phyloP scores from a whole-genome alignment of 768 basidiomycete genomes.

The Cystobasidium ongulense region DNA sequence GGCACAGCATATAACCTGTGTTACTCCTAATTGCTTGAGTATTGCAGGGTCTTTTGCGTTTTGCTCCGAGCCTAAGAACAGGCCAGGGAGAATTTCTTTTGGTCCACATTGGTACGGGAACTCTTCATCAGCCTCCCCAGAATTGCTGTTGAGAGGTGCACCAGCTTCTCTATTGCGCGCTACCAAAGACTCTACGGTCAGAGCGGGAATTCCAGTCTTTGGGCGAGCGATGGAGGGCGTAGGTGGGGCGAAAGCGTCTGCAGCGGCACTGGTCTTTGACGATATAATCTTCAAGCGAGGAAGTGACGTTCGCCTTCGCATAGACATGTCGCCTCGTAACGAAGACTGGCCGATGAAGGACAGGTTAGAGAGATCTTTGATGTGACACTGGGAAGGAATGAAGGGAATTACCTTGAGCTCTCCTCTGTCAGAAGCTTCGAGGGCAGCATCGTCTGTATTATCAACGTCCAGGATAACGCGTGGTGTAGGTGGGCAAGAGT shows the following conservation, averaged over 20 bases:
- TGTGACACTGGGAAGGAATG: no score
- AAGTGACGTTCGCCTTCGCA: constrained; percentile 38
- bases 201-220: neutral
- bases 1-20: constrained; percentile 79
- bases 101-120: constrained; percentile 71
- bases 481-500: constrained; percentile 40
- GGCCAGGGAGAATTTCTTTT: constrained; percentile 68
- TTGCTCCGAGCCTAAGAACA: constrained; percentile 83
- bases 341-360: neutral
- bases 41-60: constrained; percentile 73
- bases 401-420: constrained; percentile 11
- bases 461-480: constrained; percentile 33
- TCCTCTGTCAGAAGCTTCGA: neutral
- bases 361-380: neutral
- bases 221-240: neutral
- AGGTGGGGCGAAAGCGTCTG: neutral
- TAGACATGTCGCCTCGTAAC: constrained; percentile 37
- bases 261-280: neutral
- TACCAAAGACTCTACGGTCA: constrained; percentile 6
- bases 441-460: constrained; percentile 31
- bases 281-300: constrained; percentile 37
- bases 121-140: constrained; percentile 33
- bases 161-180: constrained; percentile 5
- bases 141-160: neutral
- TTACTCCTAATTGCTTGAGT: constrained; percentile 64